These are phyloP conservation scores for Fusarium secorum DNA, from an alignment of 2,329 filamentous ascomycete genomes.

Conservation along the genomic window DNA sequence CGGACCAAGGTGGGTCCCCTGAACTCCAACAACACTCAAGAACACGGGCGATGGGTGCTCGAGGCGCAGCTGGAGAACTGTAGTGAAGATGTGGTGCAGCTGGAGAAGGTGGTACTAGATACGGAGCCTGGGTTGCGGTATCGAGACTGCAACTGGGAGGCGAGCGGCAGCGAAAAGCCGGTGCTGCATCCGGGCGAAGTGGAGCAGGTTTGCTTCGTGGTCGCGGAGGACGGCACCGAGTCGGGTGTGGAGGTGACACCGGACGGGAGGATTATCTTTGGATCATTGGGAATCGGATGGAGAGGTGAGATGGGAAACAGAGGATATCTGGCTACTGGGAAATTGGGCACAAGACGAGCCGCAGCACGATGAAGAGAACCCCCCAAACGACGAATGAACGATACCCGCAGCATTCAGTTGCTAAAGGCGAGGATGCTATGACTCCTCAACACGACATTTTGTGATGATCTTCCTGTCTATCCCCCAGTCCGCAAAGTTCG, in stretches of 20 bases:
- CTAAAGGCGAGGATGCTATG: background rate
- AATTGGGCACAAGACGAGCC: constrained; percentile 65
- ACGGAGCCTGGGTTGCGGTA: constrained; percentile 60
- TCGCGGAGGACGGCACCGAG: constrained; percentile 55
- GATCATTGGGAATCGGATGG: constrained; percentile 88
- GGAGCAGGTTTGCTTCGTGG: constrained; percentile 71
- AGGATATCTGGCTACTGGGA: constrained; percentile 87
- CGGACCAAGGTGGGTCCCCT: constrained; percentile 84
- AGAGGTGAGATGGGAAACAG: constrained; percentile 87
- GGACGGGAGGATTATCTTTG: constrained; percentile 73
- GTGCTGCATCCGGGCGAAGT: constrained; percentile 69
- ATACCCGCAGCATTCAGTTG: constrained; percentile 4
- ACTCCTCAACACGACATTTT: background rate
- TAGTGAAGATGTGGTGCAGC: constrained; percentile 80
- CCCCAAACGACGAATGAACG: constrained; percentile 9
- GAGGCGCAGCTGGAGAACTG: constrained; percentile 97
- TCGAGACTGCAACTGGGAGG: constrained; percentile 66
- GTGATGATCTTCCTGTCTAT: background rate
- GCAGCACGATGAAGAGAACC: constrained; percentile 38
- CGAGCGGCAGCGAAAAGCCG: constrained; percentile 54
- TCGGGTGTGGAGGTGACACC: constrained; percentile 50
- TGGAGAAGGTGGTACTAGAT: constrained; percentile 71
- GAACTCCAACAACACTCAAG: constrained; percentile 38
- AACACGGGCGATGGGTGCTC: constrained; percentile 69
- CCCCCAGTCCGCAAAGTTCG: background rate